These are phyloP conservation scores for Metarhizium robertsii DNA, from an alignment of 2,329 filamentous ascomycete genomes.

Conservation along the genomic window DNA sequence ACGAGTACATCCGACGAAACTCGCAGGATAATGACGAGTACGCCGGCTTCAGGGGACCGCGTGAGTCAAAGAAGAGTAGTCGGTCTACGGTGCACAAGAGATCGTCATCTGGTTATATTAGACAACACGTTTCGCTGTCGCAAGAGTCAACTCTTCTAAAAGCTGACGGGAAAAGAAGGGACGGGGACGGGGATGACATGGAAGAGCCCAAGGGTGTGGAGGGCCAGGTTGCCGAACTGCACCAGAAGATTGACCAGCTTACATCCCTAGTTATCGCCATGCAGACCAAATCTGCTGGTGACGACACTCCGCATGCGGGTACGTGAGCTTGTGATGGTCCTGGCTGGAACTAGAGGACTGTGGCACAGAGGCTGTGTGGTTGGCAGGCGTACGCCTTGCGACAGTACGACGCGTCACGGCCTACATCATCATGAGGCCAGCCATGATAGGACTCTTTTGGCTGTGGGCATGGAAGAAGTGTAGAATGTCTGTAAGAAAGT, in stretches of 20 bases:
- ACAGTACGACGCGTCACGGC: no score
- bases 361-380: no score
- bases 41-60: slow-evolving; percentile 39
- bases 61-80: slow-evolving; percentile 15
- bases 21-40: slow-evolving; percentile 30
- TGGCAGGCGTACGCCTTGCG: no score
- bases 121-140: slow-evolving; percentile 5
- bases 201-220: slow-evolving; percentile 34
- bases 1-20: slow-evolving; percentile 44
- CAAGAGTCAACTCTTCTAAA: slow-evolving; percentile 10
- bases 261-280: slow-evolving; percentile 42
- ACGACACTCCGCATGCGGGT: background rate
- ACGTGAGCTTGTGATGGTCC: background rate
- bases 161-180: slow-evolving; percentile 9
- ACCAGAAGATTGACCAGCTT: slow-evolving; percentile 48
- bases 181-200: slow-evolving; percentile 22
- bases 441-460: no score
- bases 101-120: slow-evolving; percentile 9
- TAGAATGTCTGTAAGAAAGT: no score
- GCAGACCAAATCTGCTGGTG: slow-evolving; percentile 15
- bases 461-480: no score
- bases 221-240: slow-evolving; percentile 43
- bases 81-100: slow-evolving; percentile 11
- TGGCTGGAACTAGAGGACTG: no score
- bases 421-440: no score